A percentile compares a stretch with the other conserved stretches of the same genome.
Conservation (phyloP, 257 asterid genomes). For the Agastache rugosa region DNA sequence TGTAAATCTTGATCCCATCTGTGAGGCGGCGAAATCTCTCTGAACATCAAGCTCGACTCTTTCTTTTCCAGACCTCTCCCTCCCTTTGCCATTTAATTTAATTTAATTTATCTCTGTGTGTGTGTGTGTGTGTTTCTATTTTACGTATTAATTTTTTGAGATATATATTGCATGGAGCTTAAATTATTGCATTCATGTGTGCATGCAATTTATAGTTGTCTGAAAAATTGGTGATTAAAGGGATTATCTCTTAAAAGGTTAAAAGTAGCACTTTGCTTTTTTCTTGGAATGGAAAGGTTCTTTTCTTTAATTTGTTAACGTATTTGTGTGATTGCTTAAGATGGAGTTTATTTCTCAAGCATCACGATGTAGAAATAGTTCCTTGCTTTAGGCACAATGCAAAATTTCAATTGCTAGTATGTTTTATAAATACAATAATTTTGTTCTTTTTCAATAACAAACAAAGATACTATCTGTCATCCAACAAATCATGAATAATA, state of each 20-base stretch:
- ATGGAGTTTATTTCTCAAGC: neutral
- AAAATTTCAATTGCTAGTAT: neutral
- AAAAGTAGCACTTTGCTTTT: constrained; percentile 3
- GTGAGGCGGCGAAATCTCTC: constrained; percentile 47
- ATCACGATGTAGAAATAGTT: neutral
- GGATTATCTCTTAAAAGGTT: neutral
- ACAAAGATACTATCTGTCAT: too few species aligned
- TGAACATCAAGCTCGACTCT: constrained; percentile 44
- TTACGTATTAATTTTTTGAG: too few species aligned
- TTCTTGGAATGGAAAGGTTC: neutral
- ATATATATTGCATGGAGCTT: neutral
- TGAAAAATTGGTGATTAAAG: neutral
- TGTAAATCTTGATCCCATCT: constrained; percentile 39
- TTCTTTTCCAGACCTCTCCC: constrained; percentile 30
- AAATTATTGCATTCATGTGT: neutral
- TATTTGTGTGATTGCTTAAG: neutral
- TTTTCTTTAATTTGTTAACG: neutral
- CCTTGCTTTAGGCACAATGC: neutral
- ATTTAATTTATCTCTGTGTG: neutral
- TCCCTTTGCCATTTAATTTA: constrained; percentile 21
- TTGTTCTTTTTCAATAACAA: neutral
- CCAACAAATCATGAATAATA: too few species aligned
- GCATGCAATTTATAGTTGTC: neutral
- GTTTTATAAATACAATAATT: neutral
- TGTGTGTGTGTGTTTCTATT: neutral